Conservation (phyloP, 2,329 filamentous ascomycete genomes). For the Ascochyta rabiei region DNA sequence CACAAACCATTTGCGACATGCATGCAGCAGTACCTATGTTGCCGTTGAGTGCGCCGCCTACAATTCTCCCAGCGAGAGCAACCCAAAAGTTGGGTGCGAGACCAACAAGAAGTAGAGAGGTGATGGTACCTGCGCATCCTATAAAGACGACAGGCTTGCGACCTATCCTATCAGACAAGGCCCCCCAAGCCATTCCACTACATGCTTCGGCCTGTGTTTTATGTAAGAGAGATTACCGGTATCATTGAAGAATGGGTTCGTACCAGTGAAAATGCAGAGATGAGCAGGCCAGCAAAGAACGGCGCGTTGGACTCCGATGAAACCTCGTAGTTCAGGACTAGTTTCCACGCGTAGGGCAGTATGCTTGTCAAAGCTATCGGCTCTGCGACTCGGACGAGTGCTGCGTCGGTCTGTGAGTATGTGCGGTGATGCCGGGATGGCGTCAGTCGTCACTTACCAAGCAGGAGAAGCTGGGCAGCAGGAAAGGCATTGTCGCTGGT, state of each 20-base stretch:
- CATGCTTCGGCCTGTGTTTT: slow-evolving; percentile 68
- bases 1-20: slow-evolving; percentile 51
- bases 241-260: neutral
- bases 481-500: slow-evolving; percentile 77
- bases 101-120: slow-evolving; percentile 82
- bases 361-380: slow-evolving; percentile 93
- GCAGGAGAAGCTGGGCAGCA: slow-evolving; percentile 78
- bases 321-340: slow-evolving; percentile 47
- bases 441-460: slow-evolving; percentile 65
- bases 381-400: slow-evolving; percentile 89
- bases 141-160: slow-evolving; percentile 49
- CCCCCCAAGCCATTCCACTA: slow-evolving; percentile 71
- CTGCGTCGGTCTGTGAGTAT: slow-evolving; percentile 54
- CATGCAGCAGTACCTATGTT: slow-evolving; percentile 63
- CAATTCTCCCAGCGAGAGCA: slow-evolving; percentile 74
- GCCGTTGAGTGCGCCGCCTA: slow-evolving; percentile 85
- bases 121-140: slow-evolving; percentile 75
- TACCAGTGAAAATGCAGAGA: slow-evolving; percentile 82
- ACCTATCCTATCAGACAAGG: slow-evolving; percentile 48
- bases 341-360: slow-evolving; percentile 72
- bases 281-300: slow-evolving; percentile 84
- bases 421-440: neutral
- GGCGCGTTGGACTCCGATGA: slow-evolving; percentile 60
- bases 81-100: slow-evolving; percentile 84
- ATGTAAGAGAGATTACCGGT: neutral